Base-by-base conservation (phyloP, 352 stramenopile species). In the Phytophthora tubulina region DNA sequence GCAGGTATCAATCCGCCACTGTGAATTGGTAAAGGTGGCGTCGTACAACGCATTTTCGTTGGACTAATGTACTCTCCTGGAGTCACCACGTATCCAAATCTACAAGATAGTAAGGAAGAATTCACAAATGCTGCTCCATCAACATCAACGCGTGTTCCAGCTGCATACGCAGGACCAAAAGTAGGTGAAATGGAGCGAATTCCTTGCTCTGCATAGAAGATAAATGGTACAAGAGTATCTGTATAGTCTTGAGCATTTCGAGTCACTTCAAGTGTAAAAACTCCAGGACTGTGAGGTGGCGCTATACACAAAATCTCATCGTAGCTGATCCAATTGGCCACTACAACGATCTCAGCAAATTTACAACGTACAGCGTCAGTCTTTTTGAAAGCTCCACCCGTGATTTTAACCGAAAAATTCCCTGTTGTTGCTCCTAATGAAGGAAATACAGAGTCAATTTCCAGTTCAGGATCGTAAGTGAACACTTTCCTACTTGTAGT, bases 191-290 rank as follows among this genome's bases (percentile, higher is more conserved):
- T 96, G 3, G 81, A 72, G 11, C 71, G 56, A 3, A 98, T 61
- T 4, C 68, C 82, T 63, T 94, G 90, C 44, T 92, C 79, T 6
- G 82, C 72, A 70, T 98, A 98, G 72, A 92, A 98, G 17, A 83
- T 67, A 63, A 98, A 98, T 3, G 84, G 71, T 3, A 88, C 48
- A 0, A 68, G 65, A 1, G 74, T 84, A 45, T 88, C 67, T 0
- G 85, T 89, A 67, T 96, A 99, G 68, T 99, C 94, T 73, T 98
- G 95, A 33, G 87, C 91, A 71, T 99, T 99, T 45, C 90, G 70
- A 21, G 92, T 93, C 32, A 99, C 82, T 63, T 96, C 75, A 0
- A 99, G 75, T 2, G 82, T 73, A 48, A 97, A 94, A 0, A 91
- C 67, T 0, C 95, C 95, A 0, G 82, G 54, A 3, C 58, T 38